These are phyloP conservation scores for Fraxinus floribunda DNA, from an alignment of 305 asterid species.

Conservation along the genomic window DNA sequence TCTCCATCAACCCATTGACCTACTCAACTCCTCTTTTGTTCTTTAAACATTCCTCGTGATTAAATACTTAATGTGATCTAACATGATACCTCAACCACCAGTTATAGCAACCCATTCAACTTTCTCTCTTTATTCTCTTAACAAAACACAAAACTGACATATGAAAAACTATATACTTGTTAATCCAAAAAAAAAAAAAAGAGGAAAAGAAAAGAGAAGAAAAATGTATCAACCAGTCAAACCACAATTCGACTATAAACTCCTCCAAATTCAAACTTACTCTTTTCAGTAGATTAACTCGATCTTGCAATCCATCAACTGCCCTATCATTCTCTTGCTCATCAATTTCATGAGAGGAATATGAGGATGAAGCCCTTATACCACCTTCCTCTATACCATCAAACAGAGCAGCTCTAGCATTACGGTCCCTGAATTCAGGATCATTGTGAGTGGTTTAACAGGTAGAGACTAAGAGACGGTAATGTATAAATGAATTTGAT, in stretches of 20 bases:
- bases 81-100: neutral
- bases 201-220: neutral
- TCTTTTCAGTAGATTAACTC: constrained; percentile 79
- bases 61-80: neutral
- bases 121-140: neutral
- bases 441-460: neutral
- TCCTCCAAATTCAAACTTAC: constrained; percentile 40
- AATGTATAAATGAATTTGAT: neutral
- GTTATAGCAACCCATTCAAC: neutral
- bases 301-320: constrained; percentile 79
- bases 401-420: constrained; percentile 71
- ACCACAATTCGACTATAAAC: neutral
- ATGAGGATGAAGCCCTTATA: constrained; percentile 74
- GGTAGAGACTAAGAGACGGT: neutral
- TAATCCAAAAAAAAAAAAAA: neutral
- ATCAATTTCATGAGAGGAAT: constrained; percentile 79
- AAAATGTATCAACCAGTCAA: neutral
- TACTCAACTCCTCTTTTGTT: neutral
- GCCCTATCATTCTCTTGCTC: constrained; percentile 90
- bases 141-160: neutral
- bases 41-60: neutral
- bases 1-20: neutral
- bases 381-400: constrained; percentile 99
- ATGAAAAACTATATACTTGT: neutral
- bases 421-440: constrained; percentile 64